Base-by-base conservation (phyloP, 2,329 filamentous ascomycete genomes). In the Grosmannia serpens region DNA sequence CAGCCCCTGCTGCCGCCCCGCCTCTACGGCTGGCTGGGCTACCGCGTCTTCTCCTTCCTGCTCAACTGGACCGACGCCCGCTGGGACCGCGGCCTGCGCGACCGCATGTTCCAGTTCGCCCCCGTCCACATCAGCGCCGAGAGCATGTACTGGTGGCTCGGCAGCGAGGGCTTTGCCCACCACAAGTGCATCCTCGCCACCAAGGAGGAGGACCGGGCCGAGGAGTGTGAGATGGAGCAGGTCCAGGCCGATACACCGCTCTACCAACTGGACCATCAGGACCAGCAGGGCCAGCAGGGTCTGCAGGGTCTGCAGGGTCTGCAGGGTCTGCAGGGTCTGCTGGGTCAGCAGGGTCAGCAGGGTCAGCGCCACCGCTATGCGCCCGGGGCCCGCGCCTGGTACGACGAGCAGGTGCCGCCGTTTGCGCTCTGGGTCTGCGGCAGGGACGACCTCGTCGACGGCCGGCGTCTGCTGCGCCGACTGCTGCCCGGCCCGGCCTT, bases 91-190 rank as follows among this genome's bases (percentile, higher is more conserved):
- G 89, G 79, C 8, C 73, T 96, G 17, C 79, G 88, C 60, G 75
- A 89, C 67, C 85, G 92, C 49, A 87, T 95, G 80, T 96, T 97
- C 70, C 89, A 94, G 66, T 96, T 95, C 64, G 85, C 90, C 0
- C 92, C 92, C 1, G 89, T 95, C 0, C 95, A 95, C 66, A 89
- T 96, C 55, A 90, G 86, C 65, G 82, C 89, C 1, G 91, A 96
- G 73, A 87, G 85, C 60, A 96, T 96, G 89, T 80, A 89, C 7
- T 97, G 92, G 92, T 96, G 92, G 92, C 79, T 96, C 0, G 92
- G 91, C 0, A 77, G 86, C 4, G 89, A 94, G 65, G 91, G 91
- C 64, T 96, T 95, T 67, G 76, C 77, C 2, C 70, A 70, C 65
- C 89, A 96, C 66, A 89, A 88, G 68, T 96, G 91, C 67, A 95